Evolutionary conservation across 306 rosid species (phyloP), one percentile per base, ranked within the genome.

Genomic region (Gynostemma pentaphyllum): DNA sequence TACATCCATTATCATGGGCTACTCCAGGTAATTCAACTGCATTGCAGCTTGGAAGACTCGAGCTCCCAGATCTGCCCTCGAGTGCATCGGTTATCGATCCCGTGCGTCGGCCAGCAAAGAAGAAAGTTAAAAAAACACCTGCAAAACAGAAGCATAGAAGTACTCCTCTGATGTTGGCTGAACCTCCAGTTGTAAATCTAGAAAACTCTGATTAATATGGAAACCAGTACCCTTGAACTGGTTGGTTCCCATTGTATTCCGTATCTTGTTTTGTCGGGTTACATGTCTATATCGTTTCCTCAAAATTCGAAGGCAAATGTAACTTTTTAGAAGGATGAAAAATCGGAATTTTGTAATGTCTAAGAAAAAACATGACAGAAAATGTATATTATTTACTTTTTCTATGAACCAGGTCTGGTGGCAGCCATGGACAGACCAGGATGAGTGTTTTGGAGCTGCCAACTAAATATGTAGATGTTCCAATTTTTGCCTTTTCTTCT

Each of bases 1-100:
- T 68, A 63, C 34, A 30, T n/a, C 88, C 89, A 59, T 47, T 86
- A 48, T 72, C 92, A 27, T 88, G 88, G 88, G 70, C 67, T 39
- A 51, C 48, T 59, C 82, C 83, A 27, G 89, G 74, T 47, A 83
- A 65, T 18, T 9, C 52, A 56, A 22, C 74, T 2, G 74, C 71
- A 48, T 70, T 60, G 54, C 77, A 62, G 45, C 76, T 70, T 28
- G 70, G 41, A 57, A 67, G 51, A 42, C 73, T 74, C 3, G 64
- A 12, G 53, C 65, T 45, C 68, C 66, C 70, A 28, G 64, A 66
- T 39, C 71, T 79, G 29, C 27, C 13, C 73, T 26, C 41, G 7
- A 76, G 66, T 62, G 69, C 60, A 45, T 22, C 70, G 16, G 61
- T 61, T 54, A 64, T 44, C 61, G 80, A 73, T 57, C 68, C 80